Conservation (phyloP, 441 rosid genomes). For the Isatis lusitanica region DNA sequence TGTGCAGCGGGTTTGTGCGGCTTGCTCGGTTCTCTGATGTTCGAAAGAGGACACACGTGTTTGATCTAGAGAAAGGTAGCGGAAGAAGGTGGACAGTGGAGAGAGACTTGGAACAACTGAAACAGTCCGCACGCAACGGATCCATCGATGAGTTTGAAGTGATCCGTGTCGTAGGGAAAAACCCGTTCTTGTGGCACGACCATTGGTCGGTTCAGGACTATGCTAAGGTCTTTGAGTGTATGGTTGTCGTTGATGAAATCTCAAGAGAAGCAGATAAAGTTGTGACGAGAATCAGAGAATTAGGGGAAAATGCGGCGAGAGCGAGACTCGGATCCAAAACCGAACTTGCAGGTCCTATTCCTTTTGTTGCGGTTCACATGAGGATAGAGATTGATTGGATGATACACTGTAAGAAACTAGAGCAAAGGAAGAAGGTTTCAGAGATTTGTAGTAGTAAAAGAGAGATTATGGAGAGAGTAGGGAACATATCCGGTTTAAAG, state of each 20-base stretch:
- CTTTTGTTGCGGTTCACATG: constrained; percentile 91
- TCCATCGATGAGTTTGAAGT: constrained; percentile 61
- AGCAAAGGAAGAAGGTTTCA: constrained; percentile 57
- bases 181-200: constrained; percentile 95
- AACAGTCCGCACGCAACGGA: constrained; percentile 37
- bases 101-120: constrained; percentile 79
- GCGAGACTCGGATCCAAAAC: constrained; percentile 12
- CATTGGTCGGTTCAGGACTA: constrained; percentile 94
- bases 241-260: constrained; percentile 73
- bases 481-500: constrained; percentile 53
- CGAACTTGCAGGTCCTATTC: constrained; percentile 20
- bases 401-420: constrained; percentile 95
- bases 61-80: constrained; percentile 81
- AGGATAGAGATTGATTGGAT: constrained; percentile 97
- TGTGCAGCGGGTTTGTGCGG: constrained; percentile 68
- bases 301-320: constrained; percentile 45
- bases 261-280: constrained; percentile 74
- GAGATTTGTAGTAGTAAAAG: constrained; percentile 89
- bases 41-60: constrained; percentile 42
- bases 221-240: constrained; percentile 83
- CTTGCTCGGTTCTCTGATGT: constrained; percentile 62
- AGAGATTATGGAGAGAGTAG: constrained; percentile 75
- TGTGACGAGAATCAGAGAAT: constrained; percentile 63
- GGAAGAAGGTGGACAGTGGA: constrained; percentile 90
- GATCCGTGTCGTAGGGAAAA: constrained; percentile 71